Percentiles rank a stretch among this genome's conserved stretches.
Conservation (phyloP, 163 green algal genomes). For the Chlorella variabilis region DNA sequence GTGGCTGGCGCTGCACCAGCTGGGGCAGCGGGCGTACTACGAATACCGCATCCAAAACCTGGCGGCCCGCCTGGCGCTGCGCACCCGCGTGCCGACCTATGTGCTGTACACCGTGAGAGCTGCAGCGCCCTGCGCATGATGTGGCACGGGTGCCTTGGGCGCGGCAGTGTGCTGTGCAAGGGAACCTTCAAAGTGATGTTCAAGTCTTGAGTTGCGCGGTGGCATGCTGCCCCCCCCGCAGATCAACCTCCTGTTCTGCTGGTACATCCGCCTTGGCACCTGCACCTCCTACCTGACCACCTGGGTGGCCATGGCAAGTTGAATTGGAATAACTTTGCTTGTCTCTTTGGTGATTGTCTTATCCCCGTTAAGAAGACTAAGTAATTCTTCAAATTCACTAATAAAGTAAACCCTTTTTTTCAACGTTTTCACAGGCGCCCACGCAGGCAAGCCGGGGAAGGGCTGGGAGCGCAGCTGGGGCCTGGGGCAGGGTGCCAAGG, state of each 20-base stretch:
- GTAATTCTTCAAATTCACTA: too few species aligned
- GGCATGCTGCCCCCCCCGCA: too few species aligned
- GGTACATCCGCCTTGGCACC: neutral
- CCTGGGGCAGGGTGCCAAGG: too few species aligned
- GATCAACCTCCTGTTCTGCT: neutral
- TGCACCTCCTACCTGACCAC: neutral
- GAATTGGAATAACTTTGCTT: slow-evolving; percentile 3
- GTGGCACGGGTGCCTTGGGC: too few species aligned
- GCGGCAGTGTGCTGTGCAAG: too few species aligned
- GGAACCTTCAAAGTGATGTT: too few species aligned
- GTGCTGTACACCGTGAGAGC: neutral
- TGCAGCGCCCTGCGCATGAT: too few species aligned
- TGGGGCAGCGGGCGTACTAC: neutral
- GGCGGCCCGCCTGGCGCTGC: neutral
- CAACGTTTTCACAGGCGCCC: too few species aligned
- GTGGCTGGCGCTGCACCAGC: slow-evolving; percentile 3
- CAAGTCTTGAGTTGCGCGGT: too few species aligned
- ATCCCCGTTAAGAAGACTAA: neutral
- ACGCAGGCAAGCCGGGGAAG: neutral
- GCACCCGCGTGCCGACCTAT: slow-evolving; percentile 1
- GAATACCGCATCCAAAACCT: slow-evolving; percentile 16
- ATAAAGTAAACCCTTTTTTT: too few species aligned
- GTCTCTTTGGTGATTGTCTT: neutral
- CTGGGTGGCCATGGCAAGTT: slow-evolving; percentile 5
- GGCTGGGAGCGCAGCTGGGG: neutral